Percentiles rank a stretch among this genome's conserved stretches.
These are phyloP conservation scores for Biscogniauxia mediterranea DNA, from an alignment of 2,329 filamentous ascomycete species.

Conservation along the genomic window DNA sequence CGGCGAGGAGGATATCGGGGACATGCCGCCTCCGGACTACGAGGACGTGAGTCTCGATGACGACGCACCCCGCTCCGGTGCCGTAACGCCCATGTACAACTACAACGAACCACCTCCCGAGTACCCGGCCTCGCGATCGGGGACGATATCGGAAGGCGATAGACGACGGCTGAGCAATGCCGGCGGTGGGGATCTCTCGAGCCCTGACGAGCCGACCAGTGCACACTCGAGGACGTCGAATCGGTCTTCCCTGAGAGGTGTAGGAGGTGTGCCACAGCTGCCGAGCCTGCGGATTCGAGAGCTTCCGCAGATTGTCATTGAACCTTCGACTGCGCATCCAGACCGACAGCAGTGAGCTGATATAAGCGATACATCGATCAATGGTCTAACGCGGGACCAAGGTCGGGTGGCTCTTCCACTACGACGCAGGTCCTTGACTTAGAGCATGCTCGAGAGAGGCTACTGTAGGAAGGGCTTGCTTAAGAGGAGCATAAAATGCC, in stretches of 20 bases:
- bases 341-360: conserved; percentile 9
- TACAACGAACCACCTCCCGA: conserved; percentile 50
- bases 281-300: conserved; percentile 50
- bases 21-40: conserved; percentile 54
- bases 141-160: conserved; percentile 19
- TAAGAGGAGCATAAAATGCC: too few species aligned
- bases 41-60: conserved; percentile 48
- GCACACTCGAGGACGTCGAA: conserved; percentile 19
- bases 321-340: conserved; percentile 47
- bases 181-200: conserved; percentile 28
- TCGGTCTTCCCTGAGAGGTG: conserved; percentile 29
- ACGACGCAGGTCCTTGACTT: background rate
- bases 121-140: conserved; percentile 43
- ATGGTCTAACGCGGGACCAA: background rate
- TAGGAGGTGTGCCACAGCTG: conserved; percentile 45
- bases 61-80: conserved; percentile 31
- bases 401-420: background rate
- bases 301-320: conserved; percentile 58
- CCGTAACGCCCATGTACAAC: conserved; percentile 36
- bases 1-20: conserved; percentile 48
- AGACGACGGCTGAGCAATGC: conserved; percentile 33
- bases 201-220: conserved; percentile 10
- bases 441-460: background rate
- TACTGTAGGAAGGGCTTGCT: too few species aligned
- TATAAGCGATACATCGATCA: background rate